Percentiles rank a stretch among this genome's conserved stretches.
Evolutionary conservation across 345 rosid species (phyloP).

Genomic region (Laguncularia racemosa): DNA sequence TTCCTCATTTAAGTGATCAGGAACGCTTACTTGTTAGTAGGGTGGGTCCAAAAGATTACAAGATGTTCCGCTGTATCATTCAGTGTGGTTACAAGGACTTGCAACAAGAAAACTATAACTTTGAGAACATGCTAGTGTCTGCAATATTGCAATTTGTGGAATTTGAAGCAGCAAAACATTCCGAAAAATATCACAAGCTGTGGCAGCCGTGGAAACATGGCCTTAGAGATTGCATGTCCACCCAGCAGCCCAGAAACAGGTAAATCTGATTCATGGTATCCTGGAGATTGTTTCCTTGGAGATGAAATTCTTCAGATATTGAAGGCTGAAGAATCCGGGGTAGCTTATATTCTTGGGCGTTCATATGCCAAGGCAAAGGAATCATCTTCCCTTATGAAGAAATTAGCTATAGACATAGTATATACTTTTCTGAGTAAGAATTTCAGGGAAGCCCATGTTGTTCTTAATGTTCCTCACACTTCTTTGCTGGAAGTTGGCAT

Average conservation of each 20-base stretch:
- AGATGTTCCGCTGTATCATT: slow-evolving; percentile 79
- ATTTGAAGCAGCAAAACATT: slow-evolving; percentile 26
- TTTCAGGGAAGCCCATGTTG: slow-evolving; percentile 56
- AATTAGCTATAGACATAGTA: slow-evolving; percentile 43
- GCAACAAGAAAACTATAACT: slow-evolving; percentile 62
- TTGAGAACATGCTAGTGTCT: slow-evolving; percentile 51
- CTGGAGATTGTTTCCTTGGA: slow-evolving; percentile 14
- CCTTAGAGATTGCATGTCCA: too few relatives aligned
- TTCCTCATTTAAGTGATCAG: slow-evolving; percentile 50
- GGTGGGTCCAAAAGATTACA: slow-evolving; percentile 65
- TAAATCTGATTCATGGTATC: slow-evolving; percentile 11
- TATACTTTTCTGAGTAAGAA: slow-evolving; percentile 67
- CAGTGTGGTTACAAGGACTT: slow-evolving; percentile 80
- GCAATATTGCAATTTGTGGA: slow-evolving; percentile 47
- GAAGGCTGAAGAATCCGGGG: slow-evolving; percentile 65
- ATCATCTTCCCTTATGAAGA: slow-evolving; percentile 55
- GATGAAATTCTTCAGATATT: slow-evolving; percentile 37
- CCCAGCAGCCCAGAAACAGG: not conserved
- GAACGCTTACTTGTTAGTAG: slow-evolving; percentile 63
- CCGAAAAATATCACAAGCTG: not conserved
- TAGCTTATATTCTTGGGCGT: slow-evolving; percentile 59
- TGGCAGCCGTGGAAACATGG: not conserved
- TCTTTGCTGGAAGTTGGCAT: slow-evolving; percentile 72
- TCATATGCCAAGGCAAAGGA: slow-evolving; percentile 59
- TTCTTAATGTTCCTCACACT: slow-evolving; percentile 61